These are phyloP conservation scores for Lentinula sp. DNA, from an alignment of 768 basidiomycete species.

Conservation along the genomic window DNA sequence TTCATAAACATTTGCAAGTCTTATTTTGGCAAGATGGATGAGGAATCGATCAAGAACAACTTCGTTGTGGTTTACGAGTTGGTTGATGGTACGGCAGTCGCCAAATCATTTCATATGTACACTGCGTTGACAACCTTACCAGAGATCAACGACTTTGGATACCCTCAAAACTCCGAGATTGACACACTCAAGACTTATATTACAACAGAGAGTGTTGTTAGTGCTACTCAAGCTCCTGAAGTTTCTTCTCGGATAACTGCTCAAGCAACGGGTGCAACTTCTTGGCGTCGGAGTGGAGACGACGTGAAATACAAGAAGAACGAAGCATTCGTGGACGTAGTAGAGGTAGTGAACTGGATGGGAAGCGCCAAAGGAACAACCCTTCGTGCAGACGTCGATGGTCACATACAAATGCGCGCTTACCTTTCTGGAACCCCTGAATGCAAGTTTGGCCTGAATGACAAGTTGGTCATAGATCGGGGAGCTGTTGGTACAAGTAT, in stretches of 20 bases:
- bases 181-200: conserved; percentile 98
- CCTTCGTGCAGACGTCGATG: conserved; percentile 95
- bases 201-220: conserved; percentile 91
- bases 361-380: conserved; percentile 96
- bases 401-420: conserved; percentile 96
- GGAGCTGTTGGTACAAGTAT: not conserved
- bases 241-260: conserved; percentile 96
- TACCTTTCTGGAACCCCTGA: conserved; percentile 96
- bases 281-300: conserved; percentile 71
- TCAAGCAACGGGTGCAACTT: conserved; percentile 95
- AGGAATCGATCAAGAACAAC: conserved; percentile 98
- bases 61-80: conserved; percentile 98
- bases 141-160: conserved; percentile 98
- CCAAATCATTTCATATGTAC: not conserved
- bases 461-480: conserved; percentile 96
- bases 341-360: conserved; percentile 92
- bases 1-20: conserved; percentile 92
- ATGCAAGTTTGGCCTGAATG: conserved; percentile 98
- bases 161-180: conserved; percentile 97
- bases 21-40: conserved; percentile 98
- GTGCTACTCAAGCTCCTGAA: conserved; percentile 32
- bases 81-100: conserved; percentile 73
- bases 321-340: conserved; percentile 99
- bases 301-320: conserved; percentile 99
- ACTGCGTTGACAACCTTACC: not conserved